Evolutionary conservation across 202 grass and related monocot genomes (phyloP).

Genomic region (Panicum virgatum): DNA sequence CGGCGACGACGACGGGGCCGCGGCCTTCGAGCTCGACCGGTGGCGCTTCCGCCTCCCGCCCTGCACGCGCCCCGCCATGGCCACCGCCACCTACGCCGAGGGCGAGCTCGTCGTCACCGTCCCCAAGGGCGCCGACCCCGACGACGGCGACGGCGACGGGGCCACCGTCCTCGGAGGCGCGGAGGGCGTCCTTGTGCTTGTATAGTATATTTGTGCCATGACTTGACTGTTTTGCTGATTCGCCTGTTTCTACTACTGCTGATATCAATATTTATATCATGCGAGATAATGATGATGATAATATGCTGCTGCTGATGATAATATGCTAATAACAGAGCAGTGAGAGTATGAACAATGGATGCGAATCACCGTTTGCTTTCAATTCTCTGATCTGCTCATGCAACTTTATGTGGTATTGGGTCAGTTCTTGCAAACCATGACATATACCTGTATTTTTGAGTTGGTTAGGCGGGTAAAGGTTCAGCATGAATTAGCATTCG

Average conservation of each 20-base stretch:
- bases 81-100: conserved; percentile 78
- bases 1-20: conserved; percentile 45
- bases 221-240: conserved; percentile 29
- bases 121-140: conserved; percentile 59
- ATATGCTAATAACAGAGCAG: conserved; percentile 35
- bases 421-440: not conserved
- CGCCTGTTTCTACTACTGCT: conserved; percentile 15
- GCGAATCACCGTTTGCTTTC: conserved; percentile 6
- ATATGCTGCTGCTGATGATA: no score
- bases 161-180: conserved; percentile 9
- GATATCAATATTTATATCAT: conserved; percentile 27
- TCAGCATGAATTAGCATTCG: conserved; percentile 9
- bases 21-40: conserved; percentile 77
- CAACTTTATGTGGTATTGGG: not conserved
- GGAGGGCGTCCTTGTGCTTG: conserved; percentile 48
- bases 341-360: conserved; percentile 31
- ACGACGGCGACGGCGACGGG: conserved; percentile 22
- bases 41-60: conserved; percentile 88
- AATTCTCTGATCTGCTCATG: conserved; percentile 16
- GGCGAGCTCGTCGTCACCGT: conserved; percentile 87
- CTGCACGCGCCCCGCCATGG: conserved; percentile 73
- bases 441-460: not conserved
- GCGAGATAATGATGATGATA: conserved; percentile 24
- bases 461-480: not conserved
- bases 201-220: conserved; percentile 48